These are phyloP conservation scores for Trichosporon sp. DNA, from an alignment of 1,284 basidiomycete genomes.

Conservation along the genomic window DNA sequence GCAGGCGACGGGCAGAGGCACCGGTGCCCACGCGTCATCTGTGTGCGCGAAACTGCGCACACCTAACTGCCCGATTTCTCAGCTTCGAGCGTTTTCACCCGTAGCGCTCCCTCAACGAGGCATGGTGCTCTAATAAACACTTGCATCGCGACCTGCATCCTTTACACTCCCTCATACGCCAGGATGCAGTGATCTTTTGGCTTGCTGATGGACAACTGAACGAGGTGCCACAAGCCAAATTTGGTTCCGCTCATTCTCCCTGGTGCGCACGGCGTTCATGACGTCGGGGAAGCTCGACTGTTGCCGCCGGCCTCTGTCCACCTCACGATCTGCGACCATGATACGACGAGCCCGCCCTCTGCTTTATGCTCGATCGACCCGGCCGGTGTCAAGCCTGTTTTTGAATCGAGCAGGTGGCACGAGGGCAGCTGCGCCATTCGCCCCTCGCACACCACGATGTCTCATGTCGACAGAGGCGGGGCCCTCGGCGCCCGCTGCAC, in stretches of 20 bases:
- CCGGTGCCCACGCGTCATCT: background rate
- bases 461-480: background rate
- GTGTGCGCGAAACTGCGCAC: background rate
- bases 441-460: background rate
- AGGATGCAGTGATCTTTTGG: too few species aligned
- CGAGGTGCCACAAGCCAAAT: background rate
- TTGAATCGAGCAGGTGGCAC: background rate
- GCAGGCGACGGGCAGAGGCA: background rate
- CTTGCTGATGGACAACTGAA: background rate
- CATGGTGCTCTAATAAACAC: too few species aligned
- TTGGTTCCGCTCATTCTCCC: background rate
- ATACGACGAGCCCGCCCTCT: background rate
- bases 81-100: background rate
- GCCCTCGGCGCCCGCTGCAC: background rate
- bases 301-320: background rate
- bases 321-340: constrained; percentile 2
- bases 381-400: background rate
- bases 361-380: background rate
- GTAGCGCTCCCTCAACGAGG: too few species aligned
- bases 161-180: too few species aligned
- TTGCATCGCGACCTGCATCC: too few species aligned
- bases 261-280: constrained; percentile 1
- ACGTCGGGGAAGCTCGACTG: constrained; percentile 5
- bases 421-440: background rate
- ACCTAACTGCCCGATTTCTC: background rate